These are phyloP conservation scores for Triticum urartu DNA, from an alignment of 176 grass and related monocot species.

Conservation along the genomic window DNA sequence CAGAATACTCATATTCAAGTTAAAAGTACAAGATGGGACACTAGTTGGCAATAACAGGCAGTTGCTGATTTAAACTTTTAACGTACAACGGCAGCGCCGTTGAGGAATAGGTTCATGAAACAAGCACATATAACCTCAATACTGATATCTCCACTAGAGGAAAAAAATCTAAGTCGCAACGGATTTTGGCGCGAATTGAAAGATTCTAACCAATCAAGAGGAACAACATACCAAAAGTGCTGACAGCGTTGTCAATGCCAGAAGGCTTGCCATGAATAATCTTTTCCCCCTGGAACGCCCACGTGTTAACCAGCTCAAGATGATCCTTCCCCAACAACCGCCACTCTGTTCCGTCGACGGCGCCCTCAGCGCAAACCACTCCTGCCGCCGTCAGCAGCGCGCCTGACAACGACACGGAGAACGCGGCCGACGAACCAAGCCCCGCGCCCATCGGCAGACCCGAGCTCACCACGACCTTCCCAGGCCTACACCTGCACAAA, in stretches of 20 bases:
- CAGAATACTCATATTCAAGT: too few species aligned
- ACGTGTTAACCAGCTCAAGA: constrained; percentile 68
- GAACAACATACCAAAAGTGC: constrained; percentile 59
- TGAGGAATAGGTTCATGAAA: background rate
- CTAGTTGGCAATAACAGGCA: too few species aligned
- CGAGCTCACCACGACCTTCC: constrained; percentile 62
- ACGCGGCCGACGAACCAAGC: constrained; percentile 74
- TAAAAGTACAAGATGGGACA: too few species aligned
- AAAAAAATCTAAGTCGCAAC: background rate
- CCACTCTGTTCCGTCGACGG: constrained; percentile 16
- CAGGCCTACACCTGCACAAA: constrained; percentile 51
- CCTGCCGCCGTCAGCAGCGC: constrained; percentile 47
- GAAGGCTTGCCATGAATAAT: constrained; percentile 95
- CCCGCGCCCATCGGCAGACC: constrained; percentile 72
- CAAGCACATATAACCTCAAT: background rate
- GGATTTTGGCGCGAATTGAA: background rate
- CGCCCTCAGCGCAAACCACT: background rate
- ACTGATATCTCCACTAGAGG: background rate
- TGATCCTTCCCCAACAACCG: constrained; percentile 38
- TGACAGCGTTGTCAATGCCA: constrained; percentile 84
- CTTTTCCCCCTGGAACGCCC: constrained; percentile 90
- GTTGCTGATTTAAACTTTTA: background rate
- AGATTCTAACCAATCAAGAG: background rate
- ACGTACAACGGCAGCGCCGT: background rate
- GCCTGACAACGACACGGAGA: constrained; percentile 70